Evolutionary conservation across 2,329 filamentous ascomycete species (phyloP).

Genomic region (Ophiostoma novo-ulmi): DNA sequence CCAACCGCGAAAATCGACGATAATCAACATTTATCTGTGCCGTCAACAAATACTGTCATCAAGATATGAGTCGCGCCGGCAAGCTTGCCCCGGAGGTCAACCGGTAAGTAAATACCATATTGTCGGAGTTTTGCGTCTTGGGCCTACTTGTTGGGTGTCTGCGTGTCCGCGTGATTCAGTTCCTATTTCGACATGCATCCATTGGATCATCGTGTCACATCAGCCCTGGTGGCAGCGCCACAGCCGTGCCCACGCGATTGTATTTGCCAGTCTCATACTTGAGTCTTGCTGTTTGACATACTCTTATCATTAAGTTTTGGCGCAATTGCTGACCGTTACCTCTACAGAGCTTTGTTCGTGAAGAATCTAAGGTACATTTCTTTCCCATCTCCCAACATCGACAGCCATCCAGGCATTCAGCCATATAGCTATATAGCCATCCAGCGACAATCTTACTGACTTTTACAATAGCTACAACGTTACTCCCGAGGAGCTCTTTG

Average conservation of each 20-base stretch:
- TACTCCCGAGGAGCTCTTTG: conserved; percentile 94
- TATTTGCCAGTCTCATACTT: not conserved
- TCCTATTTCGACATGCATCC: conserved; percentile 8
- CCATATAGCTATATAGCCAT: no score
- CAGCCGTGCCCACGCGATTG: not conserved
- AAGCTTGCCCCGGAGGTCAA: conserved; percentile 99
- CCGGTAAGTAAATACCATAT: conserved; percentile 54
- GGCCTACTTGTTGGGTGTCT: not conserved
- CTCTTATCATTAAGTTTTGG: not conserved
- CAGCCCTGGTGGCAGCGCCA: not conserved
- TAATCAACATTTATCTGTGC: conserved; percentile 19
- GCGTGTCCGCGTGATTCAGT: not conserved
- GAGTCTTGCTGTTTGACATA: not conserved
- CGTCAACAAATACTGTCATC: conserved; percentile 36
- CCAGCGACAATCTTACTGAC: not conserved
- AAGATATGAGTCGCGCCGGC: conserved; percentile 91
- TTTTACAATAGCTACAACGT: conserved; percentile 78
- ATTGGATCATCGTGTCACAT: not conserved
- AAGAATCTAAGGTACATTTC: conserved; percentile 91
- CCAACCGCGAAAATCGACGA: conserved; percentile 10
- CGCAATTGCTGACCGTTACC: conserved; percentile 30
- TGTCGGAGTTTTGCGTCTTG: not conserved
- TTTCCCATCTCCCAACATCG: not conserved
- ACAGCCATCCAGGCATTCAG: no score
- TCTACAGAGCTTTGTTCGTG: conserved; percentile 89